Percentiles rank a stretch among this genome's conserved stretches.
These are phyloP conservation scores for Apium graveolens DNA, from an alignment of 129 eudicot genomes.

Conservation along the genomic window DNA sequence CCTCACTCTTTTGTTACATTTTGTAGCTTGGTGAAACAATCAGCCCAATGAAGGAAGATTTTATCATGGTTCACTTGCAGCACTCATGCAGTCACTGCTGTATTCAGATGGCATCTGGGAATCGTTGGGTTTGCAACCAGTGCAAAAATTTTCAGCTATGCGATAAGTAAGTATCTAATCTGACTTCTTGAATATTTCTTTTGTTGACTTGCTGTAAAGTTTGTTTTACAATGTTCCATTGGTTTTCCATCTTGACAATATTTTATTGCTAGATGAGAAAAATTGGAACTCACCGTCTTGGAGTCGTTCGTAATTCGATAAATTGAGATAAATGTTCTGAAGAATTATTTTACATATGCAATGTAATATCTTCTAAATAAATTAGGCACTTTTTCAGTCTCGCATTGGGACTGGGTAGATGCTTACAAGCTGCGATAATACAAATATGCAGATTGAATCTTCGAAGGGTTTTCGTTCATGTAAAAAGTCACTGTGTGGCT, in stretches of 20 bases:
- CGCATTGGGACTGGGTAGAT: background rate
- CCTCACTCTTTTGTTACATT: constrained; percentile 12
- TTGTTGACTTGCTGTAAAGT: background rate
- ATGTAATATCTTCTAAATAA: background rate
- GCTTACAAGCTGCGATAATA: too few relatives aligned
- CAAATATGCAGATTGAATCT: too few relatives aligned
- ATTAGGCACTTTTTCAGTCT: background rate
- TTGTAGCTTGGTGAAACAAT: constrained; percentile 87
- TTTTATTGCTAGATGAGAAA: background rate
- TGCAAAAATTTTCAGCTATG: constrained; percentile 88
- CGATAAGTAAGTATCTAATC: constrained; percentile 48
- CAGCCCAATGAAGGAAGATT: constrained; percentile 91
- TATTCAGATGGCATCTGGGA: constrained; percentile 75
- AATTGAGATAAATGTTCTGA: background rate
- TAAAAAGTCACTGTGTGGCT: background rate
- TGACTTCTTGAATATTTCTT: background rate
- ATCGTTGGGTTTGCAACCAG: constrained; percentile 72
- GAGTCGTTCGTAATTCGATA: background rate
- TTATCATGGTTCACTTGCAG: constrained; percentile 97
- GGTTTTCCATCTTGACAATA: background rate
- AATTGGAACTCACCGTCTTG: background rate
- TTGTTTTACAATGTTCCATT: background rate
- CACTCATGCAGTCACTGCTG: constrained; percentile 89
- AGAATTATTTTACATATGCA: background rate
- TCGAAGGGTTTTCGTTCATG: too few relatives aligned